phyloP scores from a whole-genome alignment of 164 flowering plant genomes.

The Chimonanthus salicifolius region DNA sequence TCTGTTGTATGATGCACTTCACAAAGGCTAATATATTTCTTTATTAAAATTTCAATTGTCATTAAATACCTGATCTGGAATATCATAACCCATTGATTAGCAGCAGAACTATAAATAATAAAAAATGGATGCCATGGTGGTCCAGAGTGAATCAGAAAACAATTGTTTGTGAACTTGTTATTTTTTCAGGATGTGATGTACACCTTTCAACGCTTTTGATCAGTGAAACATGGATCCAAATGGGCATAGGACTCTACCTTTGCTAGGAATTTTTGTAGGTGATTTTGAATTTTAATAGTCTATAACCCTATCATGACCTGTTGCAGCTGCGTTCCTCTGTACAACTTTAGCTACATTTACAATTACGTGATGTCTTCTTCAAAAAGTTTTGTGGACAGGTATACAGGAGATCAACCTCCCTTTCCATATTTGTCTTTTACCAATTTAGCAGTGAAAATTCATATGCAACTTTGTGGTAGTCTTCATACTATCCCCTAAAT shows the following conservation, averaged over 20 bases:
- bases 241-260: background rate
- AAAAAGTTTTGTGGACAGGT: slow-evolving; percentile 97
- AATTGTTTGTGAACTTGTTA: background rate
- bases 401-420: slow-evolving; percentile 1
- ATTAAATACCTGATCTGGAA: background rate
- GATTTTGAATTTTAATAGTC: background rate
- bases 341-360: slow-evolving; percentile 88
- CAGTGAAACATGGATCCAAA: background rate
- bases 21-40: too few species aligned
- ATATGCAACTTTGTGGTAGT: background rate
- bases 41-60: too few species aligned
- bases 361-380: slow-evolving; percentile 72
- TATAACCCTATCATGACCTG: slow-evolving; percentile 4
- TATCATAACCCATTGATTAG: too few species aligned
- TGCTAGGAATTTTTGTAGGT: background rate
- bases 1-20: too few species aligned
- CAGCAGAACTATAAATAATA: background rate
- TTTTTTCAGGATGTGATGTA: background rate
- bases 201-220: background rate
- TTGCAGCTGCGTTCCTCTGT: slow-evolving; percentile 91
- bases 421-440: background rate
- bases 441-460: background rate
- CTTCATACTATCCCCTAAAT: background rate
- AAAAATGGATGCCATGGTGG: background rate
- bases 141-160: background rate